Evolutionary conservation across 2,329 filamentous ascomycete species (phyloP).

Genomic region (Trichoderma hamatum): DNA sequence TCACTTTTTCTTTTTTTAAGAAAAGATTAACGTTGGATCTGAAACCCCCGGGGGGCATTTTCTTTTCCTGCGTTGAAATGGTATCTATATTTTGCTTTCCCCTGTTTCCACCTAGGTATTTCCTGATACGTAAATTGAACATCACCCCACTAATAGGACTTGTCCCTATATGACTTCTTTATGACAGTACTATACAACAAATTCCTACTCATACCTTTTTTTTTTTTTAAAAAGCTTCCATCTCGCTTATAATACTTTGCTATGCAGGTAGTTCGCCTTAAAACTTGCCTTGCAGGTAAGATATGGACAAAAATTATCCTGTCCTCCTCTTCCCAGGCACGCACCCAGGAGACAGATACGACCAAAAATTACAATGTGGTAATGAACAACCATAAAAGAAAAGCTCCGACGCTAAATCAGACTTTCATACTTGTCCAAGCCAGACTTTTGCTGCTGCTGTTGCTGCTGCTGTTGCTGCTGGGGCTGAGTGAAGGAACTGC

Average conservation of each 20-base stretch:
- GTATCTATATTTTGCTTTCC: background rate
- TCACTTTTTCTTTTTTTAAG: no score
- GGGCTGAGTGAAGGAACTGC: slow-evolving; percentile 34
- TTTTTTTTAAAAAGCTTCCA: no score
- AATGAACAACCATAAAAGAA: background rate
- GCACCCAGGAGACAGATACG: background rate
- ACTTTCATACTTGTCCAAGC: slow-evolving; percentile 70
- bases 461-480: background rate
- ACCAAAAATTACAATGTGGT: background rate
- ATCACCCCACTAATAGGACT: background rate
- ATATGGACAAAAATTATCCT: no score
- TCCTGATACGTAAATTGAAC: background rate
- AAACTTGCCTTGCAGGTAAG: background rate
- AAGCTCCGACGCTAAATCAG: slow-evolving; percentile 52
- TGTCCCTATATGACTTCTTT: background rate
- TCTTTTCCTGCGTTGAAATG: background rate
- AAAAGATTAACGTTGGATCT: background rate
- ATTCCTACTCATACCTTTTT: background rate
- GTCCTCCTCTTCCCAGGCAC: background rate
- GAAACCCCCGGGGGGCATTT: no score
- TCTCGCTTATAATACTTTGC: background rate
- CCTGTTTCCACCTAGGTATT: background rate
- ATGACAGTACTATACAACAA: background rate
- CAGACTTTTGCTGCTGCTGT: slow-evolving; percentile 47
- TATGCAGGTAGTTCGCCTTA: background rate